Base-by-base conservation (phyloP, 2,329 filamentous ascomycete species). In the Pseudogymnoascus sp. region DNA sequence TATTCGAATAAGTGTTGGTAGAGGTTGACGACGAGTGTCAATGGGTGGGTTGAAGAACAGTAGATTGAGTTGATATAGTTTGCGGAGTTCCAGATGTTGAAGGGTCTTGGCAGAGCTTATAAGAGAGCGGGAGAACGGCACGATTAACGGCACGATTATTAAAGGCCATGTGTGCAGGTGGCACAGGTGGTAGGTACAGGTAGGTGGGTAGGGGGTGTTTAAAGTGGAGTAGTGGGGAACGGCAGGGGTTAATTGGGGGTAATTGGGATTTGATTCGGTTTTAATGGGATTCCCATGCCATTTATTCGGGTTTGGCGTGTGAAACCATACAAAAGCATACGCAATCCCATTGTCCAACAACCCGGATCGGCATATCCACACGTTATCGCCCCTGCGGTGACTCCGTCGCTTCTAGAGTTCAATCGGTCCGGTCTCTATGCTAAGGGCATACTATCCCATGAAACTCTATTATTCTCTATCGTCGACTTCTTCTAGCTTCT, bases 71-170 rank as follows among this genome's bases (percentile, higher is more conserved):
- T 55, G 31, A 11, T 10, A 55, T 55, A n/a, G 29, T 35, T 55
- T 21, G 49, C 29, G 49, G 49, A 55, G 49, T 35, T 55, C 23
- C 7, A 16, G 26, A 29, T n/a, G 14, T 33, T 55, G 19, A 55
- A 33, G 12, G 49, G 49, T 55, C 49, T 55, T 55, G 49, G 49
- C 49, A 21, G 49, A 55, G 29, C 19, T 19, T 14, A 55, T 33
- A 31, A 33, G 29, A 55, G 16, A n/a, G n/a, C 49, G 49, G 49
- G 29, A 55, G 49, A 55, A 55, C 29, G 49, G 49, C 49, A 55
- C n/a, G 49, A 55, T 55, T 19, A 19, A 19, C 19, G 19, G 19
- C 19, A 55, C 31, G 19, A 19, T 19, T 19, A 2, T 55, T 55
- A 55, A 55, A 33, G n/a, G 49, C 26, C 14, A 11, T 31, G 31